Base-by-base conservation (phyloP, 257 asterid species). In the Avicennia marina region DNA sequence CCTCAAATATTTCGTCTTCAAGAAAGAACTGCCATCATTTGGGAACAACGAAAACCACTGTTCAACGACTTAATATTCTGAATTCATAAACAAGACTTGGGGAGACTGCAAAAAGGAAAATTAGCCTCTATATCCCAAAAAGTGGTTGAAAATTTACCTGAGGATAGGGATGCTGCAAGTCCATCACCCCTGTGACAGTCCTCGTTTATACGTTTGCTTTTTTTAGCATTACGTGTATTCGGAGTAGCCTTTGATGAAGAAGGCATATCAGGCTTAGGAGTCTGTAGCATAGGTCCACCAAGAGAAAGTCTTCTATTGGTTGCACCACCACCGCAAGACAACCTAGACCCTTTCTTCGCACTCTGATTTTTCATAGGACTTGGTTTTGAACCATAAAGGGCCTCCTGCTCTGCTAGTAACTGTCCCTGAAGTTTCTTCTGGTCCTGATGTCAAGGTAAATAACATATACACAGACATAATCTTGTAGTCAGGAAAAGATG, bases 81-180 rank as follows among this genome's bases (percentile, higher is more conserved):
- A n/a, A n/a, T n/a, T n/a, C n/a, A n/a, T n/a, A n/a, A n/a, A n/a
- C 7, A 29, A 29, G 41, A 11, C 6, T 4, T 36, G 41, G 13
- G 41, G 33, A n/a, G n/a, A n/a, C 33, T 29, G 33, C 33, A 29
- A 29, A 29, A 29, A 29, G 10, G 33, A n/a, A n/a, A n/a, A n/a
- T n/a, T n/a, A n/a, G n/a, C n/a, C n/a, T n/a, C n/a, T n/a, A n/a
- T n/a, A n/a, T n/a, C n/a, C n/a, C n/a, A n/a, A n/a, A n/a, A n/a
- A n/a, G n/a, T n/a, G n/a, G n/a, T n/a, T n/a, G 33, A 49, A 63
- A 64, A 58, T 10, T 66, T 83, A 88, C 96, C 95, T 7, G 81
- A 65, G 62, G 93, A 83, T 62, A 81, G 78, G 45, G 82, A 5
- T 36, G 41, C 71, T 15, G 80, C 57, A 53, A 72, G 48, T 38